Conservation (phyloP, 1,284 basidiomycete species). For the Microbotryomycetes sp. region DNA sequence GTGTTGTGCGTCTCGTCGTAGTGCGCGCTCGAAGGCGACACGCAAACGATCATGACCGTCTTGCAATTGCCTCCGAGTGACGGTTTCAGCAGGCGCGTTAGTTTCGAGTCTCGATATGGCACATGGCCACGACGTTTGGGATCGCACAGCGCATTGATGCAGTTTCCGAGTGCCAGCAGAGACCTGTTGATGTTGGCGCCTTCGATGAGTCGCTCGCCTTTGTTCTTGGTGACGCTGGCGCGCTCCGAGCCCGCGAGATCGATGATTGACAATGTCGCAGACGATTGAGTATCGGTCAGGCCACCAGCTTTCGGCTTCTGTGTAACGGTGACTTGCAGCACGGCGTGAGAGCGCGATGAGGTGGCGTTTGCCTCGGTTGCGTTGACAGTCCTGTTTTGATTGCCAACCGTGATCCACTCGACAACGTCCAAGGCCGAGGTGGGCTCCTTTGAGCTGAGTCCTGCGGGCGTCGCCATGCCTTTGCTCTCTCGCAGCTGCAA, state of each 20-base stretch:
- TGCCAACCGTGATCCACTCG: constrained; percentile 78
- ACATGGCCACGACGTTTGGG: constrained; percentile 73
- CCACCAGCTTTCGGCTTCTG: constrained; percentile 54
- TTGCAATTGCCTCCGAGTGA: constrained; percentile 95
- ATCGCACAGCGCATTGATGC: constrained; percentile 92
- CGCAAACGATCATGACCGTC: constrained; percentile 84
- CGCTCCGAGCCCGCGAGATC: constrained; percentile 93
- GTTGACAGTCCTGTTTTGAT: constrained; percentile 77
- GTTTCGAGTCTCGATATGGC: constrained; percentile 92
- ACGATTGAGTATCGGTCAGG: constrained; percentile 66
- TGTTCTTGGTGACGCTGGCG: constrained; percentile 86
- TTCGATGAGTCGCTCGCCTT: constrained; percentile 95
- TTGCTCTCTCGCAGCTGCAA: constrained; percentile 82
- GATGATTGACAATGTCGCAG: constrained; percentile 89
- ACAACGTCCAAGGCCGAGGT: constrained; percentile 82
- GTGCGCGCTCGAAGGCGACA: constrained; percentile 85
- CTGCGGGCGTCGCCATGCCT: constrained; percentile 68
- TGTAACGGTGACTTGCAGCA: constrained; percentile 84
- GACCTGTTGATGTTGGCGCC: constrained; percentile 98
- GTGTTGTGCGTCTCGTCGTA: constrained; percentile 98
- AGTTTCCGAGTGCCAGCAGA: constrained; percentile 85
- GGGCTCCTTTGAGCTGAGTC: constrained; percentile 70
- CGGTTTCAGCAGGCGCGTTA: constrained; percentile 90
- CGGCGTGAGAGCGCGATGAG: constrained; percentile 90
- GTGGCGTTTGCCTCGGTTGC: constrained; percentile 90